Evolutionary conservation across 805 yeast genomes (phyloP).

Genomic region (Saturnispora ahearnii): DNA sequence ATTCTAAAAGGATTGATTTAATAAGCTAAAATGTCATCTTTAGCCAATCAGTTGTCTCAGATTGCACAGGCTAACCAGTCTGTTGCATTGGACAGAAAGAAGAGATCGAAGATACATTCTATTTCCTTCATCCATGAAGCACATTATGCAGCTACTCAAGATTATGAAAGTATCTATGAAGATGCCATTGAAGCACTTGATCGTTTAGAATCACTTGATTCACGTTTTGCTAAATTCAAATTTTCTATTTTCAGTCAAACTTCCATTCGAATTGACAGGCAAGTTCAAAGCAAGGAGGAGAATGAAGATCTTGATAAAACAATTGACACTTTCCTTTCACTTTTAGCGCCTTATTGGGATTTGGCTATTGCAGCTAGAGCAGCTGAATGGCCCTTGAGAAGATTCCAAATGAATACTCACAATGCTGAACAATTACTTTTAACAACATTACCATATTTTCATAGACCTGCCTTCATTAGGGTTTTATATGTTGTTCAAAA

Average conservation of each 20-base stretch:
- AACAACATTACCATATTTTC: conserved; percentile 74
- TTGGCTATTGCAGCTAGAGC: conserved; percentile 72
- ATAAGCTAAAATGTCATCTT: conserved; percentile 30
- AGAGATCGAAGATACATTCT: conserved; percentile 78
- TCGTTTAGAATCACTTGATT: conserved; percentile 62
- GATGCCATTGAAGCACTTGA: conserved; percentile 68
- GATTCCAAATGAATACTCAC: conserved; percentile 76
- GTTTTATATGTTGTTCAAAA: conserved; percentile 61
- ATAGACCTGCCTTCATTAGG: conserved; percentile 63
- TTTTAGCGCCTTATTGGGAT: conserved; percentile 70
- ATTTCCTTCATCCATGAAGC: conserved; percentile 82
- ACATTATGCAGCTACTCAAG: conserved; percentile 88
- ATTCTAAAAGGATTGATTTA: not conserved
- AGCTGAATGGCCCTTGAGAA: conserved; percentile 89
- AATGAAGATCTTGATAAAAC: conserved; percentile 66
- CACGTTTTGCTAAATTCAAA: conserved; percentile 63
- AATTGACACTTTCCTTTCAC: conserved; percentile 60
- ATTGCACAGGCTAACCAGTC: conserved; percentile 58
- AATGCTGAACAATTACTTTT: conserved; percentile 67
- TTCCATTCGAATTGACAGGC: conserved; percentile 70
- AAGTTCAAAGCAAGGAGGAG: conserved; percentile 71
- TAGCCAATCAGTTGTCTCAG: conserved; percentile 74
- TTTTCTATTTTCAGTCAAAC: conserved; percentile 75
- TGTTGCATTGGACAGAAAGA: conserved; percentile 76
- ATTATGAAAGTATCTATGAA: conserved; percentile 70